Evolutionary conservation across 2,329 filamentous ascomycete species (phyloP).

Genomic region (Cucurbitaria berberidis): DNA sequence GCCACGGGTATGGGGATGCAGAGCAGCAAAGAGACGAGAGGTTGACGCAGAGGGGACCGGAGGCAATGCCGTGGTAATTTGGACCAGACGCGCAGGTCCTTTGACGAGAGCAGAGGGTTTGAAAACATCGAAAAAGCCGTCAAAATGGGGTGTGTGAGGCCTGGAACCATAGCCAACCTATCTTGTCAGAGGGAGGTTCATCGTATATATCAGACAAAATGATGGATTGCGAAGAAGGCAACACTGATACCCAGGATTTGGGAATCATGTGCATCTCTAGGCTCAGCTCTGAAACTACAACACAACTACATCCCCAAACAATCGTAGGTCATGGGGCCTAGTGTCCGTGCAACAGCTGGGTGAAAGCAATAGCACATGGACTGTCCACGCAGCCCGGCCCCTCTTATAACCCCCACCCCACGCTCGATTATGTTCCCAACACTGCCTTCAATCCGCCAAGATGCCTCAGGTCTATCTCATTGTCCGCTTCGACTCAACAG

Average conservation of each 20-base stretch:
- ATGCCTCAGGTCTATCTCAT: neutral
- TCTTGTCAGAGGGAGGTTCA: neutral
- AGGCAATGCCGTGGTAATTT: slow-evolving; percentile 32
- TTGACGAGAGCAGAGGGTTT: neutral
- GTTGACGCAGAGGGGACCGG: slow-evolving; percentile 20
- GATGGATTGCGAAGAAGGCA: neutral
- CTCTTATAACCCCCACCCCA: no score
- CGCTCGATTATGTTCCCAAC: neutral
- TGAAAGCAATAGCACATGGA: neutral
- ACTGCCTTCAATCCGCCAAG: neutral
- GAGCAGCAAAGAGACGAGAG: slow-evolving; percentile 30
- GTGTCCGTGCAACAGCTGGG: neutral
- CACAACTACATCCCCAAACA: neutral
- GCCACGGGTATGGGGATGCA: slow-evolving; percentile 26
- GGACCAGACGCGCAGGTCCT: neutral
- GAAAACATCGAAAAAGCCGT: no score
- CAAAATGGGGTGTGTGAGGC: neutral
- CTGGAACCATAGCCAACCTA: neutral
- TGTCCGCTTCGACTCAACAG: neutral
- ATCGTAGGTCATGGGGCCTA: neutral
- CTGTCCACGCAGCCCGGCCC: no score
- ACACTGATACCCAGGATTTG: neutral
- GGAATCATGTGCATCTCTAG: neutral
- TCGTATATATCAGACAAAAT: neutral
- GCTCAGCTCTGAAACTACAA: neutral